Base-by-base conservation (phyloP, 441 rosid genomes). In the Isatis lusitanica region DNA sequence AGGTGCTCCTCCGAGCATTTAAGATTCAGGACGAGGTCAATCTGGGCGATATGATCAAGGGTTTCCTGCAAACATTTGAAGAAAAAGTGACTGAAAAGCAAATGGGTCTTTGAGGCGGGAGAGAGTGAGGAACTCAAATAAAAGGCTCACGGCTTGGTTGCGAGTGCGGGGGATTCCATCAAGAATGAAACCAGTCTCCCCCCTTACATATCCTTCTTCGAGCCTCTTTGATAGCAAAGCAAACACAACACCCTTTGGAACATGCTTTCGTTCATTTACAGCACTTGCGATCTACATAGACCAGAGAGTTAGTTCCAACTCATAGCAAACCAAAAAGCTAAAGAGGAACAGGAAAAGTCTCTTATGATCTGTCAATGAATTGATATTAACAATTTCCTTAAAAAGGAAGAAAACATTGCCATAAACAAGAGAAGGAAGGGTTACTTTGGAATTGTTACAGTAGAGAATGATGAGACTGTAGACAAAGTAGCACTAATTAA, bases 151-250 rank as follows among this genome's bases (percentile, higher is more conserved):
- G 7, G 93, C 97, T 78, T 92, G 97, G 31, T 66, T 53, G 62
- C 88, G 85, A 30, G 97, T 88, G 40, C 96, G 84, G 36, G 97
- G 97, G 78, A 92, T 82, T 3, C 98, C 98, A 67, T 92, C 97
- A 40, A 94, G 85, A 70, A 94, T 90, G 83, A 94, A 92, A 53
- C 97, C 98, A 21, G 74, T 85, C 84, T 94, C 97, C 7, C 97
- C 98, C 43, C 74, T 86, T 17, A 18, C 61, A 72, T 85, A 86
- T 38, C 92, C 94, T 73, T 94, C 94, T 73, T 96, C 94, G 63
- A 96, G 85, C 83, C 97, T 86, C 87, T 85, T 96, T 16, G 97
- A 87, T 66, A 96, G 75, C 74, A 93, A 65, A 5, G 91, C 85
- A 72, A 91, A 91, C 4, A 96, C 83, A 33, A 93, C 85, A 68